Percentiles rank a stretch among this genome's conserved stretches.
phyloP scores from a whole-genome alignment of 331 rosid species.

The Quercus phellos region DNA sequence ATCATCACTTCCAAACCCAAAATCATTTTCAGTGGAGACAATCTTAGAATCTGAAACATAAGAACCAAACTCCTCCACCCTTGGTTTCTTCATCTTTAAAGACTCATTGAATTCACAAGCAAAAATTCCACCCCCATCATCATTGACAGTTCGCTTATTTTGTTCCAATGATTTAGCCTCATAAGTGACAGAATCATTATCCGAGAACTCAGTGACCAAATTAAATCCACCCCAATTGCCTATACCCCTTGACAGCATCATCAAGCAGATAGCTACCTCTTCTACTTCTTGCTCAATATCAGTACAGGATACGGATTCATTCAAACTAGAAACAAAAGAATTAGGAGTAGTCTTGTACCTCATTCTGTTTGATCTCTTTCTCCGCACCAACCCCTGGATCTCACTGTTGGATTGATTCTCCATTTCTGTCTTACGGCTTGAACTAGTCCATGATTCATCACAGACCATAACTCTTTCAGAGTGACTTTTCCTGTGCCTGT shows the following conservation, averaged over 20 bases:
- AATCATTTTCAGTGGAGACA: neutral
- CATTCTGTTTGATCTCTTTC: conserved; percentile 40
- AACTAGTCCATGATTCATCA: neutral
- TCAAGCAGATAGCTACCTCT: conserved; percentile 38
- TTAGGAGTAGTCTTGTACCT: conserved; percentile 24
- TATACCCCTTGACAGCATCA: conserved; percentile 44
- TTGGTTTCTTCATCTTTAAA: conserved; percentile 1
- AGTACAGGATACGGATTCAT: conserved; percentile 11
- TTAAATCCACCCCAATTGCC: conserved; percentile 21
- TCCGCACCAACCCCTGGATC: conserved; percentile 18
- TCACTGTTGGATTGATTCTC: conserved; percentile 16
- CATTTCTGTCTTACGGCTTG: conserved; percentile 5
- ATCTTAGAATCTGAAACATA: neutral
- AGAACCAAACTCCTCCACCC: neutral
- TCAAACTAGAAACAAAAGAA: conserved; percentile 12
- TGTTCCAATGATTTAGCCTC: conserved; percentile 20
- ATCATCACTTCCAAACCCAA: neutral
- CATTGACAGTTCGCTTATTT: neutral
- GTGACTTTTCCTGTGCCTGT: conserved; percentile 22
- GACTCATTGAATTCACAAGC: conserved; percentile 3
- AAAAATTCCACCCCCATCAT: neutral
- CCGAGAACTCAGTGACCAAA: conserved; percentile 27
- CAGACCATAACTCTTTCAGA: neutral
- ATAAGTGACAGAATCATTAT: conserved; percentile 23
- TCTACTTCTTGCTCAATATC: conserved; percentile 31